Evolutionary conservation across 148 eudicot genomes (phyloP), one percentile per base, ranked within the genome.

Genomic region (Cornus kousa): DNA sequence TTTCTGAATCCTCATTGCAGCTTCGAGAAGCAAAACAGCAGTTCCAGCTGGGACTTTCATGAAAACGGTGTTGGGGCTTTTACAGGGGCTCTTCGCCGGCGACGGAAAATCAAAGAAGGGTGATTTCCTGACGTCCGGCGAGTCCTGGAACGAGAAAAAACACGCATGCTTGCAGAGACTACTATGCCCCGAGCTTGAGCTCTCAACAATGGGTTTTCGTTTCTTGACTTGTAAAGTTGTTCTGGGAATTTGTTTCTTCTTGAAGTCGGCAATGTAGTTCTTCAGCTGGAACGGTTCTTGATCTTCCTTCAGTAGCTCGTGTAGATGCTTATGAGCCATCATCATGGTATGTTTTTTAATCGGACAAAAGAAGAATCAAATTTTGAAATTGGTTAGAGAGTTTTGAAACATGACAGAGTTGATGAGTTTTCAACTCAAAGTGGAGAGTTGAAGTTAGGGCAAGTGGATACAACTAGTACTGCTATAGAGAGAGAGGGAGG

Each of bases 1-100:
- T 11, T 83, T 84, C 24, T 92, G 92, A 55, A 89, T 86, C 78
- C 84, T 78, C 66, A 87, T 70, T 1, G 96, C 94, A 9, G 96
- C 91, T 74, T 94, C 94, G 4, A 86, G 74, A 1, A 93, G 85
- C 67, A 87, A 66, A 22, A 91, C 74, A 19, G 93, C 90, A 9
- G 91, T 91, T 82, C 77, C 65, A 70, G 82, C 78, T 13, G 73
- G 48, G 53, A 60, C 11, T 23, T 55, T 7, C 68, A 17, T 16
- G 5, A 62, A 62, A 20, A 62, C 66, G 2, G 22, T 17, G 4
- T 78, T 79, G 1, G 82, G 84, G 53, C 80, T 83, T 69, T 81
- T 75, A 46, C 70, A 43, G 16, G 74, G 64, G 70, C 74, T 32
- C 11, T 70, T 80, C 59, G 9, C 71, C 48, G 73, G 73, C 22